Evolutionary conservation across 495 filamentous ascomycete species (phyloP), one percentile per base, ranked within the genome.

Genomic region (Penicillium chermesinum): DNA sequence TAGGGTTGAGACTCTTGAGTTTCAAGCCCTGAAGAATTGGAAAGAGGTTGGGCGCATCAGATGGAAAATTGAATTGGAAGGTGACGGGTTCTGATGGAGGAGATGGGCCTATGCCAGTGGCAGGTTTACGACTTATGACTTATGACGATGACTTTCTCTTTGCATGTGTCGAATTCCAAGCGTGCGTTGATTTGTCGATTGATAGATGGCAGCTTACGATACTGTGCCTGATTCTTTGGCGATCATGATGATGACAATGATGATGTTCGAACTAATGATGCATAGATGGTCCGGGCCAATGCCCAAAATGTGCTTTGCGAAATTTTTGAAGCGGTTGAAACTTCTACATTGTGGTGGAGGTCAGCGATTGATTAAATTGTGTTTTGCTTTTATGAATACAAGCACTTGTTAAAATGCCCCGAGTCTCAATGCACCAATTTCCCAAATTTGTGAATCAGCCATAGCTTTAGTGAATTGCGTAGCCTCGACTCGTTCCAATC

Each of bases 121-220:
- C 33, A 12, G 16, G 7, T 42, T 42, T 12, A 30, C 25, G 25
- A 30, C n/a, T 41, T 18, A 52, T 27, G 49, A 52, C 34, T 41
- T 52, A 49, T 20, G 47, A 49, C 47, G 45, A 48, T 20, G 50
- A 52, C 37, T 53, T 46, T 46, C 15, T 50, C 25, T 25, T 20
- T 48, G 47, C 35, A 35, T 25, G 32, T 39, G 34, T 17, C 4
- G 20, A 17, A 9, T 34, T 20, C 17, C 16, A 35, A 37, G 49
- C 45, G 25, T 34, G 14, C 15, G 44, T 45, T n/a, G n/a, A n/a
- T 22, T 27, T 32, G 30, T 46, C 4, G 44, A 30, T 48, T 45
- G 25, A 54, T 54, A 58, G 55, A 58, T 58, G 52, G 50, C 27
- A 3, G 41, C 22, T n/a, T 50, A n/a, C 15, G 48, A 44, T 34